Evolutionary conservation across 345 rosid species (phyloP).

Genomic region (Salix arbutifolia): DNA sequence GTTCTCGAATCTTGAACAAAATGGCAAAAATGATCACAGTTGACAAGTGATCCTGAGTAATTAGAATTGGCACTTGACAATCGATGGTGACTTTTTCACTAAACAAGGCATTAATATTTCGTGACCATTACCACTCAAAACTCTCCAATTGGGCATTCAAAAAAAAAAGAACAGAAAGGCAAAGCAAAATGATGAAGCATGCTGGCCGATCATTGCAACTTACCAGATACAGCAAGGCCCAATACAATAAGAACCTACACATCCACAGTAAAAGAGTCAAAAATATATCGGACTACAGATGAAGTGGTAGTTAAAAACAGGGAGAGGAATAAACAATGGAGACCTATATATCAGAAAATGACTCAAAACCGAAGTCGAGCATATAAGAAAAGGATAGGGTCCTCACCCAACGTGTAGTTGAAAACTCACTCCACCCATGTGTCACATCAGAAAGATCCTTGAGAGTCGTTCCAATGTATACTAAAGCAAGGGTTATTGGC

Average conservation of each 20-base stretch:
- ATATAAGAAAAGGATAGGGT: neutral
- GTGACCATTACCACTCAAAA: neutral
- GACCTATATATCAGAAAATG: neutral
- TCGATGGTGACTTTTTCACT: neutral
- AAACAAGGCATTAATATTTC: neutral
- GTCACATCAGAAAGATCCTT: constrained; percentile 99
- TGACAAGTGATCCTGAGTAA: neutral
- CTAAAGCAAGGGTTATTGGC: constrained; percentile 92
- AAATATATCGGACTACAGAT: constrained; percentile 13
- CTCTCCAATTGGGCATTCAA: neutral
- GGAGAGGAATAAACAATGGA: neutral
- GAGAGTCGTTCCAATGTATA: constrained; percentile 88
- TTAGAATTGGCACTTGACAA: neutral
- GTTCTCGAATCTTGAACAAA: neutral
- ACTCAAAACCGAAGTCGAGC: neutral
- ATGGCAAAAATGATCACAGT: neutral
- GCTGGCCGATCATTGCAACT: constrained; percentile 24
- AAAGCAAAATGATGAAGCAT: neutral
- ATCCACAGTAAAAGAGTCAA: constrained; percentile 5
- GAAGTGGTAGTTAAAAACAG: constrained; percentile 4
- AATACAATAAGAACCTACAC: constrained; percentile 64
- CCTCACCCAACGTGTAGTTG: constrained; percentile 83
- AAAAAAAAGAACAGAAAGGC: no score
- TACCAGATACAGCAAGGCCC: constrained; percentile 80
- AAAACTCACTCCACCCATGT: constrained; percentile 91